A percentile compares a stretch with the other conserved stretches of the same genome.
Evolutionary conservation across 176 grass and related monocot genomes (phyloP).

Genomic region (Paspalum vaginatum): DNA sequence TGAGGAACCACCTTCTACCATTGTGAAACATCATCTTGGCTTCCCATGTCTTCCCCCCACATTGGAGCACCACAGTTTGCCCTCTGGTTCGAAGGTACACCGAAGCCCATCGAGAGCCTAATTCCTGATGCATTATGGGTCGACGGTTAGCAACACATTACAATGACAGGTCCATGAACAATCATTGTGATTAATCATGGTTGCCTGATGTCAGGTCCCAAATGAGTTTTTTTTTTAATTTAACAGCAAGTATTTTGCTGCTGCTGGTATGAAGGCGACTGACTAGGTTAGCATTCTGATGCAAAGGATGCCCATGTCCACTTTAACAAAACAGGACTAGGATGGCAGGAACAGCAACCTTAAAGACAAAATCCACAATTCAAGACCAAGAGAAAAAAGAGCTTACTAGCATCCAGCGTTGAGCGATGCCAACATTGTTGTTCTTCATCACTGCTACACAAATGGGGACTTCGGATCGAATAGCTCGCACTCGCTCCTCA

Average conservation of each 20-base stretch:
- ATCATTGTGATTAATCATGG: too few species aligned
- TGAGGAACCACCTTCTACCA: slow-evolving; percentile 16
- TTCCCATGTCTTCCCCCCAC: neutral
- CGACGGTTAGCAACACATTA: neutral
- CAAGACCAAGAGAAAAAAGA: neutral
- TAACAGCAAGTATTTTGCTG: neutral
- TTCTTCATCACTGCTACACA: slow-evolving; percentile 41
- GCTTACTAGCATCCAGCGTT: slow-evolving; percentile 34
- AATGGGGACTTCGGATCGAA: slow-evolving; percentile 13
- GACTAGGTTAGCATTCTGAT: neutral
- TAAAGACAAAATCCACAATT: neutral
- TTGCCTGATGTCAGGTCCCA: too few species aligned
- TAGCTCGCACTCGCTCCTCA: slow-evolving; percentile 32
- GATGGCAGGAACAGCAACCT: neutral
- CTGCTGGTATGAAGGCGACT: neutral
- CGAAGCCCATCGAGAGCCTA: slow-evolving; percentile 22
- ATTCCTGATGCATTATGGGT: slow-evolving; percentile 24
- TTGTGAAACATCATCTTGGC: neutral
- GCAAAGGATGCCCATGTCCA: neutral
- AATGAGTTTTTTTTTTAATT: slow-evolving; percentile 11
- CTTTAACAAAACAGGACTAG: neutral
- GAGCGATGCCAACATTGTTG: neutral
- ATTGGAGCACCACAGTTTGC: slow-evolving; percentile 19
- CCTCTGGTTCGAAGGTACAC: slow-evolving; percentile 26
- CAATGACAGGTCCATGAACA: neutral